Evolutionary conservation across 768 basidiomycete genomes (phyloP).

Genomic region (Hypholoma sublateritium): DNA sequence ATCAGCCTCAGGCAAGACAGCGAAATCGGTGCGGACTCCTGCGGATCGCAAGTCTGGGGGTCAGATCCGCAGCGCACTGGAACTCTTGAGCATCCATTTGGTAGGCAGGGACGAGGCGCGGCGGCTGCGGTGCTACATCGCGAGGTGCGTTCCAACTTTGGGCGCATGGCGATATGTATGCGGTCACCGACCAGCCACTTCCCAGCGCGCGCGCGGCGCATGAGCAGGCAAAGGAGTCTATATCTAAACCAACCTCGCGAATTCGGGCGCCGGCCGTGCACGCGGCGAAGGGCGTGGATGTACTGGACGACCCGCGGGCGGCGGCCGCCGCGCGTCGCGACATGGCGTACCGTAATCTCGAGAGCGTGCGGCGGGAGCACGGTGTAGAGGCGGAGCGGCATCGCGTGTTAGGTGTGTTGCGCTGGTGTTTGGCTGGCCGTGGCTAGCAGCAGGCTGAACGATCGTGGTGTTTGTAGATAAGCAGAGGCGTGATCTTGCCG

Average conservation of each 20-base stretch:
- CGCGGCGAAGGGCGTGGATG: not conserved
- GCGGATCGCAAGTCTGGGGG: not conserved
- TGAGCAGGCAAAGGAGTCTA: not conserved
- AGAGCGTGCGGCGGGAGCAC: slow-evolving; percentile 9
- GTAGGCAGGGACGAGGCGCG: slow-evolving; percentile 11
- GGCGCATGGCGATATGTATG: too few species aligned
- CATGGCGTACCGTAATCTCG: slow-evolving; percentile 9
- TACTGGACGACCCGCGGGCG: slow-evolving; percentile 11
- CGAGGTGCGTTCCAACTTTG: not conserved
- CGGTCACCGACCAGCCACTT: not conserved
- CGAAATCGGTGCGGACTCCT: not conserved
- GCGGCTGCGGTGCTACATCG: slow-evolving; percentile 3
- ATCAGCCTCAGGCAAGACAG: not conserved
- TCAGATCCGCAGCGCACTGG: not conserved
- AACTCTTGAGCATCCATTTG: slow-evolving; percentile 1
- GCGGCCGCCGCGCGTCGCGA: slow-evolving; percentile 3
- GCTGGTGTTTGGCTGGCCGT: not conserved
- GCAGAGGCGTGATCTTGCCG: slow-evolving; percentile 8
- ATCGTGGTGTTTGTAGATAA: slow-evolving; percentile 6
- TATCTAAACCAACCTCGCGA: not conserved
- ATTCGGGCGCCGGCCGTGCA: not conserved
- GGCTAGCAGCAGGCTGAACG: not conserved
- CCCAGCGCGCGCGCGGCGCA: not conserved
- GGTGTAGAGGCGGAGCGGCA: slow-evolving; percentile 1
- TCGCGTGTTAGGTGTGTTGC: not conserved